Conservation (phyloP, 2,329 filamentous ascomycete species). For the Fusarium sterilihyphosum region DNA sequence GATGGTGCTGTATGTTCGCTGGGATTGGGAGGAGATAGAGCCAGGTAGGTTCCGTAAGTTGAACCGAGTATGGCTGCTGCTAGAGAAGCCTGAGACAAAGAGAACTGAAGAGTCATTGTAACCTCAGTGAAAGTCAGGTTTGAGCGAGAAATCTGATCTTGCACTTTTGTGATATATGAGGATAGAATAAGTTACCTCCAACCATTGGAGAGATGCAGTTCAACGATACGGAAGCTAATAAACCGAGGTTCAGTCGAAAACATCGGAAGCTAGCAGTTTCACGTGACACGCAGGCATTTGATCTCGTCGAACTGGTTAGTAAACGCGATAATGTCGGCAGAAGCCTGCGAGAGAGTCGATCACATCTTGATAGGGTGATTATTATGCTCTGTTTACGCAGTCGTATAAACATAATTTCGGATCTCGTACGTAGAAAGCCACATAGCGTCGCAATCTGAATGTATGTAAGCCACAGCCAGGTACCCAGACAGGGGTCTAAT, state of each 20-base stretch:
- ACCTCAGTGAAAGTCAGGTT: too few relatives aligned
- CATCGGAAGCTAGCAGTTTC: neutral
- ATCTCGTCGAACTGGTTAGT: neutral
- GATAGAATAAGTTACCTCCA: neutral
- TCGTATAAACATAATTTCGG: neutral
- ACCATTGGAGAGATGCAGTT: neutral
- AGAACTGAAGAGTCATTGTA: constrained; percentile 12
- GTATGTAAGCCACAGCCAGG: neutral
- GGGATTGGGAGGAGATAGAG: constrained; percentile 47
- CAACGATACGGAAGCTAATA: neutral
- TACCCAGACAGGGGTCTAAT: neutral
- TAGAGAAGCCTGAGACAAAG: constrained; percentile 27
- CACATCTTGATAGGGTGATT: too few relatives aligned
- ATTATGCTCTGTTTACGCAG: neutral
- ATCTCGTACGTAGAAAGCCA: neutral
- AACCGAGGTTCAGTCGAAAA: neutral
- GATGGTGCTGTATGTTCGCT: constrained; percentile 7
- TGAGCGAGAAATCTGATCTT: neutral
- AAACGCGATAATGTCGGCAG: neutral
- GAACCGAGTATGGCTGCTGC: constrained; percentile 43
- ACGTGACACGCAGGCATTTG: neutral
- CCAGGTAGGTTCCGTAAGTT: constrained; percentile 44
- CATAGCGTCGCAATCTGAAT: neutral
- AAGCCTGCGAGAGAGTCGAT: too few relatives aligned
- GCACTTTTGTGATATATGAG: neutral